A percentile compares a stretch with the other conserved stretches of the same genome.
phyloP scores from a whole-genome alignment of 2,329 filamentous ascomycete genomes.

The Intubia oerlemansii region DNA sequence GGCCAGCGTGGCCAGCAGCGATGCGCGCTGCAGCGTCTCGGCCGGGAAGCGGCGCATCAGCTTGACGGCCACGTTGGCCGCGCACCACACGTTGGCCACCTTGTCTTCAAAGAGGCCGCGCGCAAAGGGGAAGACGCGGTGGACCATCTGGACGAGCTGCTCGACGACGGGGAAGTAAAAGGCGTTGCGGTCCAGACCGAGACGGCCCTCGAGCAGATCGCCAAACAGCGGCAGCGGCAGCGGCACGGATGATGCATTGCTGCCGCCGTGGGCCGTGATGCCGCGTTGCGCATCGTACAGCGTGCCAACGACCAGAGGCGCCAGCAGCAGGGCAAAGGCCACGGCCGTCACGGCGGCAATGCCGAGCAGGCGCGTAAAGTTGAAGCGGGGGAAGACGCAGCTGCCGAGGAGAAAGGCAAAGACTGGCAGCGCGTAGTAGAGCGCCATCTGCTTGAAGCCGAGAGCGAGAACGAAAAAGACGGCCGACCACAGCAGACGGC shows the following conservation, averaged over 20 bases:
- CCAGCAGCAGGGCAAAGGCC: constrained; percentile 54
- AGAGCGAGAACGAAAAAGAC: constrained; percentile 85
- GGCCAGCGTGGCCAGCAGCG: constrained; percentile 51
- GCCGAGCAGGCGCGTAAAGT: constrained; percentile 43
- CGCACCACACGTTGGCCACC: constrained; percentile 96
- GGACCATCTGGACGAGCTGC: constrained; percentile 63
- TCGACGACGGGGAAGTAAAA: constrained; percentile 55
- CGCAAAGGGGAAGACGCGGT: constrained; percentile 89
- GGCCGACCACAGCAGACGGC: constrained; percentile 68
- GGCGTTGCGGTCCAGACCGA: constrained; percentile 39
- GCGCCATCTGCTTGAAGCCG: constrained; percentile 98
- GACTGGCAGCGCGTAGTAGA: constrained; percentile 87
- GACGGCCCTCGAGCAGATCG: constrained; percentile 22
- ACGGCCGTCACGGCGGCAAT: constrained; percentile 53
- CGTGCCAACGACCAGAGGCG: constrained; percentile 54
- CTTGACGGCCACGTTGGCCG: constrained; percentile 76
- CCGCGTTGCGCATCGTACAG: constrained; percentile 45
- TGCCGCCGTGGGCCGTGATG: constrained; percentile 35
- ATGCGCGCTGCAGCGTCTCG: constrained; percentile 51
- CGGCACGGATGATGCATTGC: no score
- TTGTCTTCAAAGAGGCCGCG: constrained; percentile 97
- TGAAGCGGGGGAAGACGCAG: constrained; percentile 57
- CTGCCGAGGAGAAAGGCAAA: constrained; percentile 81
- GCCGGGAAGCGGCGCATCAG: constrained; percentile 56
- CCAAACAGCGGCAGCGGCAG: constrained; percentile 40